Conservation (phyloP, 768 basidiomycete genomes). For the Mycena olivaceomarginata region DNA sequence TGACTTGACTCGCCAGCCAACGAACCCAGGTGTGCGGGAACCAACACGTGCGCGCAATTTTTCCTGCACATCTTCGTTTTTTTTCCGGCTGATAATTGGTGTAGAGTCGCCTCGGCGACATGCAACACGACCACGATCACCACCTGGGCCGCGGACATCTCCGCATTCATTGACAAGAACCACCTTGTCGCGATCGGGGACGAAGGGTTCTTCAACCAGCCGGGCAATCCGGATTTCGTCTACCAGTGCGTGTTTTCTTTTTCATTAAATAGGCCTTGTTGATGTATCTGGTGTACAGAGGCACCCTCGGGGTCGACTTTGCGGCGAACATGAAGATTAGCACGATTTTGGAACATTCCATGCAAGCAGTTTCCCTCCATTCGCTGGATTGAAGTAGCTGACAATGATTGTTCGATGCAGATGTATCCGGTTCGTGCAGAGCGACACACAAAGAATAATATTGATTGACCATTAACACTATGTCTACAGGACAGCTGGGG, state of each 20-base stretch:
- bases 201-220: constrained; percentile 78
- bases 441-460: not conserved
- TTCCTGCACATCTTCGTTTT: not conserved
- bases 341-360: constrained; percentile 17
- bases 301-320: not conserved
- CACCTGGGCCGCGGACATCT: constrained; percentile 72
- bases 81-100: not conserved
- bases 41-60: constrained; percentile 17
- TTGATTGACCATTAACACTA: not conserved
- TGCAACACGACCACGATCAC: constrained; percentile 74
- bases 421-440: constrained; percentile 4
- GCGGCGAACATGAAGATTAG: constrained; percentile 1
- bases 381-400: not conserved
- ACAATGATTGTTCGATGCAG: not conserved
- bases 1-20: not conserved
- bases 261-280: not conserved
- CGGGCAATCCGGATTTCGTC: constrained; percentile 69
- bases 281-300: not conserved
- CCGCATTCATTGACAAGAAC: constrained; percentile 77
- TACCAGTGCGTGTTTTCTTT: constrained; percentile 67
- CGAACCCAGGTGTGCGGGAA: constrained; percentile 29
- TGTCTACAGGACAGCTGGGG: constrained; percentile 67
- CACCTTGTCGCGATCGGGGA: constrained; percentile 80
- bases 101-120: constrained; percentile 50
- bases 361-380: not conserved